Base-by-base conservation (phyloP, 768 basidiomycete genomes). In the Pulveroboletus sp. region DNA sequence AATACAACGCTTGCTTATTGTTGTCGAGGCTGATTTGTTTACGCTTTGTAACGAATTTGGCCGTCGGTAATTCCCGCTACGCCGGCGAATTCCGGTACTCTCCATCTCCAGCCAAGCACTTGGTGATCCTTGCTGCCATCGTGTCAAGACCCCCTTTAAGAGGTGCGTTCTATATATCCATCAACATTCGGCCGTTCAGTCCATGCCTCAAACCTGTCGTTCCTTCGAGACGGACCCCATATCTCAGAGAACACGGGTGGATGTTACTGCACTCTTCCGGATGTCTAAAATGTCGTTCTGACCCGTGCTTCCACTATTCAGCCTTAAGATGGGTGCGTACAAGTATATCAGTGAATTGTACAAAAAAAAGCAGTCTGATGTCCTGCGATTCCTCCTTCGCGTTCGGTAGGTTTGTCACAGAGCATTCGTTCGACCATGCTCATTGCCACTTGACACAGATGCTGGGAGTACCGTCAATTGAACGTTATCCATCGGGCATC, bases 391-490 rank as follows among this genome's bases (percentile, higher is more conserved):
- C 79, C 81, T 99, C 58, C 86, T 95, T 66, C 93, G 96, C 66
- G 95, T 99, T 59, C 81, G 95, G 86, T 92, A 68, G 42, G 84
- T 72, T 40, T 14, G 28, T 40, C 39, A 21, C 43, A 28, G 8
- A 46, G 2, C 24, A 46, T 8, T 36, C 30, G 11, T 37, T 43
- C 26, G 14, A 8, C 40, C 39, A 33, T 26, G 3, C 55, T 54
- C 21, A 66, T 35, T 44, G 33, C 28, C 36, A 18, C 31, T 21
- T 8, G 33, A 44, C 54, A 6, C 49, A 92, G 89, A 63, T 95
- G 93, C 82, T 96, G 94, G 94, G 94, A 97, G 69, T 96, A 93
- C 77, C 89, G 96, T 59, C 96, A 99, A 71, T 76, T 98, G 65
- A 93, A 96, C 63, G 93, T 99, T 60, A 90, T 97, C 69, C 95